Evolutionary conservation across 495 filamentous ascomycete species (phyloP).

Genomic region (Neurospora discreta): DNA sequence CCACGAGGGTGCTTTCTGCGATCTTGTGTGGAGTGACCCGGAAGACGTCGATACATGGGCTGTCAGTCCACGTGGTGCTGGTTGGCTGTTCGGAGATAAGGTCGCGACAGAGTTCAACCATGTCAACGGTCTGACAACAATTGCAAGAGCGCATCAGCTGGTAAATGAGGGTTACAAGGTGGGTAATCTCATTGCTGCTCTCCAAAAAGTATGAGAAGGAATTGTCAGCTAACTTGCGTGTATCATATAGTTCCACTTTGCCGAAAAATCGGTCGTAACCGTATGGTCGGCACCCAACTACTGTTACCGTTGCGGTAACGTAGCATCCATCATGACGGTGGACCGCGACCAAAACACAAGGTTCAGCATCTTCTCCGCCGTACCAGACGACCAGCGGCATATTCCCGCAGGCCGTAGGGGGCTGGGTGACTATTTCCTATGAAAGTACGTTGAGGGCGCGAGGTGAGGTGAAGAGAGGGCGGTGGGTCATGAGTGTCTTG

Average conservation of each 20-base stretch:
- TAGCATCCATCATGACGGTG: conserved; percentile 94
- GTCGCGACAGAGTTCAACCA: conserved; percentile 99
- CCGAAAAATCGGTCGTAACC: conserved; percentile 93
- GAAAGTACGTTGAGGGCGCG: conserved; percentile 13
- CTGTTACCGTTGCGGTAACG: conserved; percentile 96
- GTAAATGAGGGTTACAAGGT: conserved; percentile 98
- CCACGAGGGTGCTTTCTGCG: conserved; percentile 95
- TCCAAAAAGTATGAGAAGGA: not conserved
- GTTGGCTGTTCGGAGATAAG: conserved; percentile 96
- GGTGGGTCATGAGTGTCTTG: not conserved
- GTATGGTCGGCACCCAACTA: conserved; percentile 99
- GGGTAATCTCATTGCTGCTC: conserved; percentile 1
- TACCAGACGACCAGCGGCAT: conserved; percentile 82
- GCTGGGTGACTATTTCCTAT: conserved; percentile 91
- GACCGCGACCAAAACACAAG: conserved; percentile 71
- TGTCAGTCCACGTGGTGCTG: conserved; percentile 84
- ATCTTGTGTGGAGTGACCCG: conserved; percentile 96
- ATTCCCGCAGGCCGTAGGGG: conserved; percentile 72
- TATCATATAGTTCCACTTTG: conserved; percentile 67
- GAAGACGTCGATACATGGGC: conserved; percentile 99
- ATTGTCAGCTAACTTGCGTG: not conserved
- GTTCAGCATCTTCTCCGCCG: conserved; percentile 91
- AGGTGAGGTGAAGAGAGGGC: not conserved
- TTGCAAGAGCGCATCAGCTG: conserved; percentile 90
- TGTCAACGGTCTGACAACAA: conserved; percentile 88